phyloP scores from a whole-genome alignment of 2,329 filamentous ascomycete species.

The Diaporthe australafricana region DNA sequence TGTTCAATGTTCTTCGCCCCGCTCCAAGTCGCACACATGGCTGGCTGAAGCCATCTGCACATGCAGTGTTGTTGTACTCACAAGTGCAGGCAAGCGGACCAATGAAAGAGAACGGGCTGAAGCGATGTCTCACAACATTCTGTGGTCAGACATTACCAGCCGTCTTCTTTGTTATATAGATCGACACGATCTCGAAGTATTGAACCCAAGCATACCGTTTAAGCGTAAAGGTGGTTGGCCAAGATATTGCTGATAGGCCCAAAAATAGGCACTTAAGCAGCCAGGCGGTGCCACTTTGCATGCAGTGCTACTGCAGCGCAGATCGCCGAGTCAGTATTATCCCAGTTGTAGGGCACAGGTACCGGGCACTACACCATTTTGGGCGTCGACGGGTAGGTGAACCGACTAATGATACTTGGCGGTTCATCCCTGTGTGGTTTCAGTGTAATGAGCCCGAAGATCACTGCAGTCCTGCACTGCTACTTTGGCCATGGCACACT shows the following conservation, averaged over 20 bases:
- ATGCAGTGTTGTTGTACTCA: slow-evolving; percentile 18
- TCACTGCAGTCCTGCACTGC: slow-evolving; percentile 11
- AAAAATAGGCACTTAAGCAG: slow-evolving; percentile 25
- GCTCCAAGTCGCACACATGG: not conserved
- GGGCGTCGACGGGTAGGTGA: not conserved
- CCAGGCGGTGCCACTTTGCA: slow-evolving; percentile 2
- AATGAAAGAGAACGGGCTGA: slow-evolving; percentile 1
- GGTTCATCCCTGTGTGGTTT: slow-evolving; percentile 20
- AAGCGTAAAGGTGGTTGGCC: not conserved
- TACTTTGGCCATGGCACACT: slow-evolving; percentile 6
- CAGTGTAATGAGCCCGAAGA: slow-evolving; percentile 24
- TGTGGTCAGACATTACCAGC: not conserved
- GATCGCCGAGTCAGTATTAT: slow-evolving; percentile 27
- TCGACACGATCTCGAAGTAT: not conserved
- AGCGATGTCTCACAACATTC: slow-evolving; percentile 17
- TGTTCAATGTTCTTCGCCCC: not conserved
- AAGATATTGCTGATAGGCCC: slow-evolving; percentile 10
- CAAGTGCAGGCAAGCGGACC: slow-evolving; percentile 1
- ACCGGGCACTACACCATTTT: slow-evolving; percentile 3
- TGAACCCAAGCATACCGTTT: not conserved
- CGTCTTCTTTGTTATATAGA: slow-evolving; percentile 19
- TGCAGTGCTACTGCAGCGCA: slow-evolving; percentile 21
- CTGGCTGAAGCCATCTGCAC: slow-evolving; percentile 22
- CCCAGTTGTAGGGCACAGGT: slow-evolving; percentile 6
- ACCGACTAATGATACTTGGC: slow-evolving; percentile 26